Evolutionary conservation across 768 basidiomycete species (phyloP).

Genomic region (Neoboletus subvelutipes): DNA sequence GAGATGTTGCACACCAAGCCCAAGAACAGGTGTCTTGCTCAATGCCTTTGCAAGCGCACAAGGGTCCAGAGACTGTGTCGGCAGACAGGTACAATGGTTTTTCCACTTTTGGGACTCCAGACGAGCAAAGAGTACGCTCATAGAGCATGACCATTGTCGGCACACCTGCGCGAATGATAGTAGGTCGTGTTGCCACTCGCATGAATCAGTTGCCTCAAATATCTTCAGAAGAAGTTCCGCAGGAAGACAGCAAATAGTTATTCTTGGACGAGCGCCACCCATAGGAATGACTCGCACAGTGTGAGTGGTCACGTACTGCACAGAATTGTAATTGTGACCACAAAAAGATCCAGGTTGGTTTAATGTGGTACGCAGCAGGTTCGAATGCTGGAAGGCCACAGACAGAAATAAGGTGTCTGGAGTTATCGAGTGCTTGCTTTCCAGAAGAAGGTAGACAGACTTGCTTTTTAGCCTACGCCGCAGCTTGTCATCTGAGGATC

Average conservation of each 20-base stretch:
- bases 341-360: no score
- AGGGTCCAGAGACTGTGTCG: not conserved
- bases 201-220: not conserved
- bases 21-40: not conserved
- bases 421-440: not conserved
- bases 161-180: slow-evolving; percentile 8
- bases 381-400: not conserved
- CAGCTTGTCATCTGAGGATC: no score
- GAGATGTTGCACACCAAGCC: not conserved
- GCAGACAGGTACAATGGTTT: not conserved
- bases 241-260: no score
- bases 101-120: not conserved
- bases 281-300: no score
- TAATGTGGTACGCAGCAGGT: no score
- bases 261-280: no score
- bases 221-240: slow-evolving; percentile 3
- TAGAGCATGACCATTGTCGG: slow-evolving; percentile 3
- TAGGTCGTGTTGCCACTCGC: slow-evolving; percentile 3
- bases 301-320: no score
- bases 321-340: no score
- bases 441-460: no score
- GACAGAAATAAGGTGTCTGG: not conserved
- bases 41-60: not conserved
- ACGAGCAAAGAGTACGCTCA: not conserved
- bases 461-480: no score